Evolutionary conservation across 805 yeast species (phyloP), one percentile per base, ranked within the genome.

Genomic region (Debaryomyces prosopidis): DNA sequence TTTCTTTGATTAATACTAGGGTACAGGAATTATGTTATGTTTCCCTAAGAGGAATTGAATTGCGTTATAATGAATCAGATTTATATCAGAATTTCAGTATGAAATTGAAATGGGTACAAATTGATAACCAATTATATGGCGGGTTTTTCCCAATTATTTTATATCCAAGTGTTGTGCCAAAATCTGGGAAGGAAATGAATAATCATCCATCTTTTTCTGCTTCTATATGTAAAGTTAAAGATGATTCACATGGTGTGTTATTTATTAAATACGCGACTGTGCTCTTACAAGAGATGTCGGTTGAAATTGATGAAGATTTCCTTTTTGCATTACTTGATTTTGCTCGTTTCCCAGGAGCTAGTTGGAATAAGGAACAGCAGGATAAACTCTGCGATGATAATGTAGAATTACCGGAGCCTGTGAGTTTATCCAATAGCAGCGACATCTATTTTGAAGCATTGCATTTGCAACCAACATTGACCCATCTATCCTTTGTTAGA

Each of bases 251-350:
- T 61, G 99, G 99, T 16, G 92, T 95, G 12, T 68, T 82, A 11
- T 91, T 86, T 61, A 84, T 92, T 60, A 95, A 95, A 63, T 90
- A 89, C 66, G 97, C 97, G 0, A 92, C 99, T 0, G 61, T 88
- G 1, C 69, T 95, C 45, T 65, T 94, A 40, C 99, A 94, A 66
- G 97, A 92, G 59, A 79, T 94, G 79, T 84, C 97, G 0, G 68
- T 94, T 37, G 98, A 94, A 58, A 77, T 92, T 36, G 99, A 94
- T 63, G 99, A 94, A 65, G 97, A 92, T 60, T 89, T 94, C 63
- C 63, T 92, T 52, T 84, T 85, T 61, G 89, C 96, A 0, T 60
- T 91, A 39, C 62, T 91, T 36, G 96, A 90, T 36, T 89, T 90
- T 56, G 76, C 85, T 4, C 85, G 87, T 57, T 68, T 86, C 31